A percentile compares a stretch with the other conserved stretches of the same genome.
Evolutionary conservation across 2,329 filamentous ascomycete genomes (phyloP).

Genomic region (Davidsoniella eucalypti): DNA sequence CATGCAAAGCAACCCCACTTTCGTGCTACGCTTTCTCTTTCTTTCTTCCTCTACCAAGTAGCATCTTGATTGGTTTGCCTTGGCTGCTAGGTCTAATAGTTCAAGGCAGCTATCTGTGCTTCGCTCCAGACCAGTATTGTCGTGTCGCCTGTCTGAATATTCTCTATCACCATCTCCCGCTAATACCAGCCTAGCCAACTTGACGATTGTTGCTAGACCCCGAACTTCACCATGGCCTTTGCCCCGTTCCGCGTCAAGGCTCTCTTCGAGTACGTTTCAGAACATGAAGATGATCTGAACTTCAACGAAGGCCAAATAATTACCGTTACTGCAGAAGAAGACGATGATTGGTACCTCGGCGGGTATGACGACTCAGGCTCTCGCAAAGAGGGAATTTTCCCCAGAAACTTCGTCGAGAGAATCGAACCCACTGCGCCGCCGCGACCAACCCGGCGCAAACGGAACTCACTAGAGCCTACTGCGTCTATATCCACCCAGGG

Average conservation of each 20-base stretch:
- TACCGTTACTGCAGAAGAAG: slow-evolving; percentile 82
- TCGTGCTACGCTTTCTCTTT: no score
- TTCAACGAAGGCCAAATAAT: slow-evolving; percentile 80
- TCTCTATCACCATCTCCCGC: background rate
- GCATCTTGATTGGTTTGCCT: no score
- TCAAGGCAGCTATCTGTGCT: background rate
- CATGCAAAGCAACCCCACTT: no score
- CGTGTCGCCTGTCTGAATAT: background rate
- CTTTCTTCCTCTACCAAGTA: no score
- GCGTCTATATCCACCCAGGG: slow-evolving; percentile 19
- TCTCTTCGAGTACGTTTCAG: slow-evolving; percentile 82
- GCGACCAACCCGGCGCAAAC: slow-evolving; percentile 65
- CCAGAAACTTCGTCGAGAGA: slow-evolving; percentile 92
- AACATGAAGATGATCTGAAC: slow-evolving; percentile 85
- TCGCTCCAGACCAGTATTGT: background rate
- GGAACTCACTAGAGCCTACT: slow-evolving; percentile 29
- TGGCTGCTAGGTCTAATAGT: no score
- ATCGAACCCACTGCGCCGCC: slow-evolving; percentile 85
- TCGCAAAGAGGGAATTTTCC: slow-evolving; percentile 77
- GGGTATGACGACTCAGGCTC: slow-evolving; percentile 60
- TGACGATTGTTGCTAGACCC: background rate
- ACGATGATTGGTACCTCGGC: slow-evolving; percentile 84
- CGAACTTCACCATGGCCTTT: slow-evolving; percentile 10
- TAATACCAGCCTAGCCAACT: background rate
- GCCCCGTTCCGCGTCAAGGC: slow-evolving; percentile 82